These are phyloP conservation scores for Eucalyptus regnans DNA, from an alignment of 345 rosid species.

Conservation along the genomic window DNA sequence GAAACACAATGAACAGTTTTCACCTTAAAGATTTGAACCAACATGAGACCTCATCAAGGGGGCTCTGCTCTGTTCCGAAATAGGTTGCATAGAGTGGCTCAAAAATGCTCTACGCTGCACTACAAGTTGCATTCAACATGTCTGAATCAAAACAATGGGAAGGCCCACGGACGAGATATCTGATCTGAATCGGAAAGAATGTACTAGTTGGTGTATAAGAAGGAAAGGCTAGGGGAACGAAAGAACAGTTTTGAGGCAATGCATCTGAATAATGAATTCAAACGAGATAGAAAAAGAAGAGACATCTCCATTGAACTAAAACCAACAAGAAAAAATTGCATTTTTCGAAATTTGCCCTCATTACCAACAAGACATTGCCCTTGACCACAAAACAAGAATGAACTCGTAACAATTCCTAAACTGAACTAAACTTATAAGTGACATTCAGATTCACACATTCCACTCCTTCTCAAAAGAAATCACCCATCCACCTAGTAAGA, in stretches of 20 bases:
- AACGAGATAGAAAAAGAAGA: background rate
- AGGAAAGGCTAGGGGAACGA: background rate
- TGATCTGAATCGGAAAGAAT: background rate
- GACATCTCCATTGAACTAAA: background rate
- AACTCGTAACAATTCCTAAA: background rate
- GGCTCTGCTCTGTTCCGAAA: background rate
- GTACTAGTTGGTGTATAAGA: background rate
- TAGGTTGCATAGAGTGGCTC: background rate
- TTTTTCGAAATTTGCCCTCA: background rate
- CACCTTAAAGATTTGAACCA: background rate
- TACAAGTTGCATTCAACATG: background rate
- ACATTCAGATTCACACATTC: background rate
- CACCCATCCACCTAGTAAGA: background rate
- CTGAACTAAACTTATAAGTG: background rate
- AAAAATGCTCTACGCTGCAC: background rate
- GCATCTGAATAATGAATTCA: background rate
- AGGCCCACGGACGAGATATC: background rate
- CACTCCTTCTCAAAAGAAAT: background rate
- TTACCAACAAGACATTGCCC: background rate
- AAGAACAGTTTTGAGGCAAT: background rate
- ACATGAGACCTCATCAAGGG: background rate
- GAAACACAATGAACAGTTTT: background rate
- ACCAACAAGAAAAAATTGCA: background rate
- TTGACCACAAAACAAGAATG: background rate
- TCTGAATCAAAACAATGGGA: background rate